Conservation (phyloP, 192 early-diverging fungal genomes). For the Linnemannia schmuckeri region DNA sequence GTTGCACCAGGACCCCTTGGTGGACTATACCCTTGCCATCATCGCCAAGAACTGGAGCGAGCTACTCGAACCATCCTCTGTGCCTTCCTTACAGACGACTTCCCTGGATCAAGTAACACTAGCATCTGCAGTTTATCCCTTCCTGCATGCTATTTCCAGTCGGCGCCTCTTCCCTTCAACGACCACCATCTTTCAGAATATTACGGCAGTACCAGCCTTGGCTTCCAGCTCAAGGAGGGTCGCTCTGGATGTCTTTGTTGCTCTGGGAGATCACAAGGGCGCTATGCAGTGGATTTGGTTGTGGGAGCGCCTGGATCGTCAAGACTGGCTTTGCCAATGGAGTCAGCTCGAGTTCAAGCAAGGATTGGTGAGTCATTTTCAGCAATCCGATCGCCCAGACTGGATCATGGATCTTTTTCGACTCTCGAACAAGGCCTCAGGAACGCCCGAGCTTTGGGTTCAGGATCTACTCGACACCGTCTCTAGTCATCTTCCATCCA, state of each 20-base stretch:
- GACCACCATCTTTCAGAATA: slow-evolving; percentile 12
- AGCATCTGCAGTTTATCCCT: slow-evolving; percentile 28
- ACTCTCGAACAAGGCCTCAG: neutral
- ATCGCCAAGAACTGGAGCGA: slow-evolving; percentile 29
- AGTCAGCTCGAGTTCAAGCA: slow-evolving; percentile 21
- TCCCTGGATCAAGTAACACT: slow-evolving; percentile 24
- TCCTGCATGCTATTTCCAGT: slow-evolving; percentile 19
- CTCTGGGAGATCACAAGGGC: slow-evolving; percentile 4
- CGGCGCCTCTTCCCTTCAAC: slow-evolving; percentile 38
- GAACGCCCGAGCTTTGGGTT: slow-evolving; percentile 23
- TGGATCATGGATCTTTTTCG: slow-evolving; percentile 35
- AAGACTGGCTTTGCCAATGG: slow-evolving; percentile 41
- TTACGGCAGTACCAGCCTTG: neutral
- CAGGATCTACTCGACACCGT: slow-evolving; percentile 12
- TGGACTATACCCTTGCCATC: slow-evolving; percentile 36
- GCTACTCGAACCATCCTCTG: neutral
- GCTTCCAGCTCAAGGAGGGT: slow-evolving; percentile 10
- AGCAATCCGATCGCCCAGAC: slow-evolving; percentile 20
- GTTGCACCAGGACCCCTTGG: slow-evolving; percentile 25
- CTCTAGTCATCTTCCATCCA: neutral
- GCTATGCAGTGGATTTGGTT: slow-evolving; percentile 39
- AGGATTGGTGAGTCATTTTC: neutral
- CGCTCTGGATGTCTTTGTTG: slow-evolving; percentile 23
- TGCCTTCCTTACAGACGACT: neutral
- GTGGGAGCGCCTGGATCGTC: slow-evolving; percentile 28